Evolutionary conservation across 345 rosid species (phyloP).

Genomic region (Acer saccharum): DNA sequence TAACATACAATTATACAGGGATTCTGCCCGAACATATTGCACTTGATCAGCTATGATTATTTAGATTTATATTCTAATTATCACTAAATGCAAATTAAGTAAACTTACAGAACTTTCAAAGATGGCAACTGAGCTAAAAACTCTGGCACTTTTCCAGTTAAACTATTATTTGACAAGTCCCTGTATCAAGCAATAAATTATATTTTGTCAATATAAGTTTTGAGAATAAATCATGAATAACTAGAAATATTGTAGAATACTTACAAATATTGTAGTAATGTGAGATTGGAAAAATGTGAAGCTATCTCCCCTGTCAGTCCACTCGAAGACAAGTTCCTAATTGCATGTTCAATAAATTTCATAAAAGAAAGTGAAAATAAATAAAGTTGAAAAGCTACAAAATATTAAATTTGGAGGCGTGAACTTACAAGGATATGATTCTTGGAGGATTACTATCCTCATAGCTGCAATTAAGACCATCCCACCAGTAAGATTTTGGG

Average conservation of each 20-base stretch:
- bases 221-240: background rate
- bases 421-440: constrained; percentile 51
- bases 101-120: constrained; percentile 52
- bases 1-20: too few relatives aligned
- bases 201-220: too few relatives aligned
- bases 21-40: too few relatives aligned
- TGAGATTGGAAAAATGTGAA: constrained; percentile 38
- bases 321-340: constrained; percentile 44
- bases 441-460: constrained; percentile 24
- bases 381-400: too few relatives aligned
- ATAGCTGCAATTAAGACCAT: constrained; percentile 49
- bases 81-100: background rate
- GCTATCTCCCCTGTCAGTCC: constrained; percentile 47
- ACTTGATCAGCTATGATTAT: too few relatives aligned
- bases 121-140: constrained; percentile 36
- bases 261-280: constrained; percentile 47
- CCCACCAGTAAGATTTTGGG: constrained; percentile 42
- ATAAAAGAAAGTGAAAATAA: too few relatives aligned
- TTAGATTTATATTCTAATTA: too few relatives aligned
- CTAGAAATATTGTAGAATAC: constrained; percentile 7
- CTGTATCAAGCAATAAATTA: constrained; percentile 26
- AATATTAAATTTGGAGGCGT: background rate
- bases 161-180: constrained; percentile 55
- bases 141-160: constrained; percentile 48
- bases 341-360: constrained; percentile 26